phyloP scores from a whole-genome alignment of 2,329 filamentous ascomycete species.

The Trichoderma atroviride region DNA sequence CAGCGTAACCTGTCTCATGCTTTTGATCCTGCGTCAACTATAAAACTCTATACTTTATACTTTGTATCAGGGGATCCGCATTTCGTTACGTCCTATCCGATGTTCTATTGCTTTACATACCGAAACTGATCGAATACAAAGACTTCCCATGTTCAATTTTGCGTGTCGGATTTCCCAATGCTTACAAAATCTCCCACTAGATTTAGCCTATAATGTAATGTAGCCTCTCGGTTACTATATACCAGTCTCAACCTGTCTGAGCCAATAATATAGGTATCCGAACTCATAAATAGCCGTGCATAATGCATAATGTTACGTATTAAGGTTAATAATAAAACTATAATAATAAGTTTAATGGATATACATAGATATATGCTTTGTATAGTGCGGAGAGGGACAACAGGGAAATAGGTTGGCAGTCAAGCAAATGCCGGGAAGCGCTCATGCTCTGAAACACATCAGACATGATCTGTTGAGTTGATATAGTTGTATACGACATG shows the following conservation, averaged over 20 bases:
- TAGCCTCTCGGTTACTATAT: neutral
- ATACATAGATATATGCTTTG: neutral
- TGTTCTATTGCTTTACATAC: neutral
- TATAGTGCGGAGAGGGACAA: neutral
- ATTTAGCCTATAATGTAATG: neutral
- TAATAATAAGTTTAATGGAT: conserved; percentile 3
- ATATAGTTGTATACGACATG: neutral
- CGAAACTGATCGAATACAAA: too few relatives aligned
- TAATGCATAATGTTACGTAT: neutral
- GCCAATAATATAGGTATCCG: neutral
- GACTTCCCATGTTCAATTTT: too few relatives aligned
- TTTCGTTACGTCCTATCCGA: neutral
- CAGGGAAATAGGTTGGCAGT: neutral
- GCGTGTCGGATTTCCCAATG: too few relatives aligned
- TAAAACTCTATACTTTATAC: neutral
- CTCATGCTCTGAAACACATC: neutral
- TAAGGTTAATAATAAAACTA: neutral
- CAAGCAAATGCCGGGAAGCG: neutral
- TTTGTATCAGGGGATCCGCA: neutral
- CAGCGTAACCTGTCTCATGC: neutral
- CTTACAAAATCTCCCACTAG: too few relatives aligned
- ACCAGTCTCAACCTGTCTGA: neutral
- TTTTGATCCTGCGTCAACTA: neutral
- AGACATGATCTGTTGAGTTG: neutral
- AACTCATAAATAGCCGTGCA: neutral